phyloP scores from a whole-genome alignment of 2,329 filamentous ascomycete species.

The Shiraia bambusicola region DNA sequence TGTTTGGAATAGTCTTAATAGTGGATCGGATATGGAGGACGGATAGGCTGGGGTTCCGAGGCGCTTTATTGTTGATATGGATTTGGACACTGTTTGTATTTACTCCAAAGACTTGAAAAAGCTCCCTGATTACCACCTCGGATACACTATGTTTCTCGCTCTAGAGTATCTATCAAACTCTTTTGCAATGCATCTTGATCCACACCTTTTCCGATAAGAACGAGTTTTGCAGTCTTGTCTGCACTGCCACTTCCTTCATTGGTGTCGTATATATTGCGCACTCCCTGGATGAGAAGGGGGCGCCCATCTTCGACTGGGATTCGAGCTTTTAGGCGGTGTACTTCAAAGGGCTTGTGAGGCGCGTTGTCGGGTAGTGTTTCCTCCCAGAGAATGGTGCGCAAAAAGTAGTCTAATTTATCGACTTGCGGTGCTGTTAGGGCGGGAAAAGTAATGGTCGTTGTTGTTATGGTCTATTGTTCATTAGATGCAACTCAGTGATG shows the following conservation, averaged over 20 bases:
- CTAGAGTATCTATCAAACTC: conserved; percentile 12
- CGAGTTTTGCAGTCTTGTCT: conserved; percentile 27
- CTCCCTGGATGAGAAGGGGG: conserved; percentile 81
- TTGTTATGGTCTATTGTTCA: conserved; percentile 71
- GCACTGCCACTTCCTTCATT: conserved; percentile 54
- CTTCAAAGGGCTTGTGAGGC: conserved; percentile 60
- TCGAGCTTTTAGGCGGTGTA: conserved; percentile 85
- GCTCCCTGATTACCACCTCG: too few species aligned
- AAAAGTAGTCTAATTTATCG: conserved; percentile 71
- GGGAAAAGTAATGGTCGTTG: conserved; percentile 70
- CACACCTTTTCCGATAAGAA: conserved; percentile 36
- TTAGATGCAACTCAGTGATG: neutral
- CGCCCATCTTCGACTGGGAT: conserved; percentile 65
- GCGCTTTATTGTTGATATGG: too few species aligned
- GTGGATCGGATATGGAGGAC: too few species aligned
- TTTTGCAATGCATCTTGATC: conserved; percentile 20
- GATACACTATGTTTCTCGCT: neutral
- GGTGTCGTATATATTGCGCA: conserved; percentile 91
- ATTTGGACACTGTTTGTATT: too few species aligned
- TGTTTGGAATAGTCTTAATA: neutral
- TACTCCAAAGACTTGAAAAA: too few species aligned
- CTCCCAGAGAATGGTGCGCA: conserved; percentile 85
- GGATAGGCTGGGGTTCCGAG: too few species aligned
- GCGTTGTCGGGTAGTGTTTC: conserved; percentile 54
- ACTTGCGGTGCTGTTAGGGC: conserved; percentile 61